These are phyloP conservation scores for Lepiota venenata DNA, from an alignment of 768 basidiomycete species.

Conservation along the genomic window DNA sequence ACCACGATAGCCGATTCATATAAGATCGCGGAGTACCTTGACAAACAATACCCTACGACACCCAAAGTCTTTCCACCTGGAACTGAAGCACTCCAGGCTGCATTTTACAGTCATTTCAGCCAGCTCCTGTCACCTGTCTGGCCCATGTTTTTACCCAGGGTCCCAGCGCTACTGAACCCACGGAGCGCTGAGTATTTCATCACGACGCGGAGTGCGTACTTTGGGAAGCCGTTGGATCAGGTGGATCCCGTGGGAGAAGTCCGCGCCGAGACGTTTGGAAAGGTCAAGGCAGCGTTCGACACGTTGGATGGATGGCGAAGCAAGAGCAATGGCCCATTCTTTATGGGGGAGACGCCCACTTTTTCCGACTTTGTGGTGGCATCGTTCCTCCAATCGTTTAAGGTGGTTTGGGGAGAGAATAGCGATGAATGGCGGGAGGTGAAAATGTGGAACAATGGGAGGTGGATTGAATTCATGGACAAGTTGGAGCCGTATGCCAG, in stretches of 20 bases:
- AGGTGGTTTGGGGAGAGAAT: slow-evolving; percentile 14
- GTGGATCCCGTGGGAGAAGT: not conserved
- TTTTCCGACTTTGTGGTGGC: slow-evolving; percentile 14
- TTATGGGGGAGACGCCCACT: slow-evolving; percentile 8
- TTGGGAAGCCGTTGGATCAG: slow-evolving; percentile 7
- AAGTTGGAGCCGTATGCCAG: no score
- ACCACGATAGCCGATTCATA: slow-evolving; percentile 37
- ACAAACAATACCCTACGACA: slow-evolving; percentile 42
- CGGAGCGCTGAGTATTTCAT: slow-evolving; percentile 1
- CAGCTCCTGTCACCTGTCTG: not conserved
- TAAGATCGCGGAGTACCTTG: slow-evolving; percentile 48
- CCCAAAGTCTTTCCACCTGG: slow-evolving; percentile 26
- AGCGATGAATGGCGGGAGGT: slow-evolving; percentile 14
- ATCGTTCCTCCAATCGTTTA: slow-evolving; percentile 3
- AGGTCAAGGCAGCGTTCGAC: slow-evolving; percentile 4
- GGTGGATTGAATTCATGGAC: no score
- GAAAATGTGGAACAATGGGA: no score
- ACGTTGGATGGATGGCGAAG: slow-evolving; percentile 7
- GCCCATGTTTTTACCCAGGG: not conserved
- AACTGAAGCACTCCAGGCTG: slow-evolving; percentile 34
- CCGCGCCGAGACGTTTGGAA: not conserved
- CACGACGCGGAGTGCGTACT: not conserved
- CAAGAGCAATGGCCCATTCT: not conserved
- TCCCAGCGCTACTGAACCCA: not conserved
- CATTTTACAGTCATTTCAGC: slow-evolving; percentile 21